Evolutionary conservation across 2,329 filamentous ascomycete species (phyloP), one percentile per base, ranked within the genome.

Genomic region (Xylariaceae sp.): DNA sequence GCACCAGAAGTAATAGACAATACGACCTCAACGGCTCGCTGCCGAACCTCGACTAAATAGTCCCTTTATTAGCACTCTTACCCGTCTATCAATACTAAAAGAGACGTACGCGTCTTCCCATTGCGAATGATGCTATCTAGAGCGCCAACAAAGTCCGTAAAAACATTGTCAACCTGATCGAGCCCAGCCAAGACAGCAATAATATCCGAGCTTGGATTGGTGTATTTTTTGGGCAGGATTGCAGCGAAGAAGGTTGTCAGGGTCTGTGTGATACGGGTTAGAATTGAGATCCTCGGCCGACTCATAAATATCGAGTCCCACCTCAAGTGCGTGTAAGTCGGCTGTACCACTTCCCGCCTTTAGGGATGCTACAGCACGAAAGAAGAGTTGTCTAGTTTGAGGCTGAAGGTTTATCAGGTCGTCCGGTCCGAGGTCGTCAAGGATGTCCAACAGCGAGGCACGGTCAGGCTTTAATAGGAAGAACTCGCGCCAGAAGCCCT

Each of bases 401-500:
- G 85, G 81, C 73, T 96, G 91, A 41, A 90, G 76, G 53, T 87
- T 84, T 35, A 97, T 78, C 58, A 96, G 79, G 63, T 92, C 86
- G 61, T 90, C 86, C 5, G 91, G 83, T 45, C 82, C 81, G 33
- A 94, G 77, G n/a, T 81, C 77, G 59, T 86, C 83, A 57, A 99
- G 77, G 41, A 92, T 81, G 43, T 75, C 77, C 69, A 84, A 82
- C 60, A 99, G 76, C 42, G 85, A 82, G 4, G 78, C 71, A 49
- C 84, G 81, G 69, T 97, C 91, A 18, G 93, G 92, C 59, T 86
- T 86, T 53, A 97, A 80, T 30, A 99, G 81, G 72, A 99, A 99
- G 75, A 99, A 92, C 73, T 97, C 94, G 62, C 85, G 82, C 94
- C 94, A 99, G 75, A 97, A 99, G 36, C 92, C 93, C 56, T 96